Evolutionary conservation across 768 basidiomycete species (phyloP).

Genomic region (Naganishia kalamii): DNA sequence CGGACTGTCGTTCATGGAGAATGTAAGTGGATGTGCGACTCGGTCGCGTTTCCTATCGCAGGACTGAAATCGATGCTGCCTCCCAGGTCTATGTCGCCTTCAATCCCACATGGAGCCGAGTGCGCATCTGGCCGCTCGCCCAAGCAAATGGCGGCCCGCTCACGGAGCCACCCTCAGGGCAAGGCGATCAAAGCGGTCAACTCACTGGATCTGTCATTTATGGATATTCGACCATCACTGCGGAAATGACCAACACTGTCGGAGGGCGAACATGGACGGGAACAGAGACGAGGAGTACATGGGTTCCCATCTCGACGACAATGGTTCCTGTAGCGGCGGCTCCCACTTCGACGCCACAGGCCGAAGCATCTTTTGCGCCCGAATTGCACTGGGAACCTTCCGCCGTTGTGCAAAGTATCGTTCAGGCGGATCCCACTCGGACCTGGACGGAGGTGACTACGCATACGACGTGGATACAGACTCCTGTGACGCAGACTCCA

Average conservation of each 20-base stretch:
- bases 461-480: too few species aligned
- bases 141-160: neutral
- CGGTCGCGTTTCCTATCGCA: neutral
- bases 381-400: too few species aligned
- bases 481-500: too few species aligned
- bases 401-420: too few species aligned
- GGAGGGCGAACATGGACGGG: neutral
- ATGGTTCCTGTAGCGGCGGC: too few species aligned
- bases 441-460: too few species aligned
- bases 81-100: neutral
- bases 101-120: neutral
- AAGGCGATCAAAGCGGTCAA: neutral
- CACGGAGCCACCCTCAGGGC: neutral
- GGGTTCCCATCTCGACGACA: neutral
- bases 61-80: too few species aligned
- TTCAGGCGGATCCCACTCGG: too few species aligned
- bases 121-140: neutral
- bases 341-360: too few species aligned
- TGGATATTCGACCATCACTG: neutral
- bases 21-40: neutral
- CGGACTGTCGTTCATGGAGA: neutral
- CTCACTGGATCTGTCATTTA: neutral
- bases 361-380: too few species aligned
- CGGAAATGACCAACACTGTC: neutral
- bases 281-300: neutral